Percentiles rank a stretch among this genome's conserved stretches.
phyloP scores from a whole-genome alignment of 306 rosid genomes.

The Vigna unguiculata region DNA sequence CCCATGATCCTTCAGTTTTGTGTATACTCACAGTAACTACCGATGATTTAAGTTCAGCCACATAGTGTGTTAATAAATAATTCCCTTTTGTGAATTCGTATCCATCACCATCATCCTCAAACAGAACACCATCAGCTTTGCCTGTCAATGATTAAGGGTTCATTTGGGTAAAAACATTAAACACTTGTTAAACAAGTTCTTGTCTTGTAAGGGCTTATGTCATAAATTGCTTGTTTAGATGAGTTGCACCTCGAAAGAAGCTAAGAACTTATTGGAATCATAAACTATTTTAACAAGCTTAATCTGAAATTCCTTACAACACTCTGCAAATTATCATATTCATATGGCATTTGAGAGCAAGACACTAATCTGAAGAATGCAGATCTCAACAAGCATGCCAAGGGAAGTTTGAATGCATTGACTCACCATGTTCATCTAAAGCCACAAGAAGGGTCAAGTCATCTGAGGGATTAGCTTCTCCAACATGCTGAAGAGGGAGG shows the following conservation, averaged over 20 bases:
- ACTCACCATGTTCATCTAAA: conserved; percentile 76
- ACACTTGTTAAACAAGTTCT: background rate
- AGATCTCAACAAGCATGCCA: conserved; percentile 32
- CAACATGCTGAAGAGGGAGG: conserved; percentile 87
- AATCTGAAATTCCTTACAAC: background rate
- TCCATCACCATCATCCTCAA: conserved; percentile 97
- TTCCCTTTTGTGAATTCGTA: conserved; percentile 76
- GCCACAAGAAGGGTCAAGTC: conserved; percentile 89
- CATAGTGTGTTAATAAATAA: conserved; percentile 78
- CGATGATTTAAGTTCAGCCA: conserved; percentile 74
- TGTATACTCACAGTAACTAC: conserved; percentile 66
- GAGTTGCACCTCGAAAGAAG: background rate
- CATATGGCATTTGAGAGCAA: conserved; percentile 14
- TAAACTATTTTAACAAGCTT: background rate
- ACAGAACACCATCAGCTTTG: conserved; percentile 85
- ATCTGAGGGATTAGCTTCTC: conserved; percentile 73
- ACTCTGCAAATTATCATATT: conserved; percentile 20
- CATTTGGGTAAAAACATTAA: background rate
- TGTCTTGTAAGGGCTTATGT: background rate
- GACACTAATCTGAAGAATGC: conserved; percentile 20
- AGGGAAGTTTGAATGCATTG: conserved; percentile 23
- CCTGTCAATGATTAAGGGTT: conserved; percentile 56
- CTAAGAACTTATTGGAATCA: conserved; percentile 1
- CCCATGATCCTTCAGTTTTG: conserved; percentile 82
- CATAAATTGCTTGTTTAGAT: background rate